Conservation (phyloP, 2,329 filamentous ascomycete species). For the Neonectria coccinea region DNA sequence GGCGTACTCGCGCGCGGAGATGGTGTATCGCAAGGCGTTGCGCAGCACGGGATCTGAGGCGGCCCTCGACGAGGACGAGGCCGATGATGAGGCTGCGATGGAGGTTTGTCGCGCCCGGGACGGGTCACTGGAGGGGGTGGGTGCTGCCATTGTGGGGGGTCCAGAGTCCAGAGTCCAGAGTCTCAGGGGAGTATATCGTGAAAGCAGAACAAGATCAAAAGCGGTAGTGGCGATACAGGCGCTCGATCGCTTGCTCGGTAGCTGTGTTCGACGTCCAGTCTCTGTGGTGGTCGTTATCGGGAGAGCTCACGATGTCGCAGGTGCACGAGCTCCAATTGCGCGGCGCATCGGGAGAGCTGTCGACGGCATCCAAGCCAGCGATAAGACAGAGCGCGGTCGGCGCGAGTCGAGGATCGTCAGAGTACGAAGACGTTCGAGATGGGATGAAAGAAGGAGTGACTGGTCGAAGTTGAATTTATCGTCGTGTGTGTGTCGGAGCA, state of each 20-base stretch:
- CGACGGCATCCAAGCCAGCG: constrained; percentile 41
- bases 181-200: background rate
- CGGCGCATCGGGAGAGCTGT: constrained; percentile 41
- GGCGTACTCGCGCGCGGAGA: constrained; percentile 86
- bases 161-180: constrained; percentile 10
- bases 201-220: background rate
- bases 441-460: background rate
- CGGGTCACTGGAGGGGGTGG: constrained; percentile 38
- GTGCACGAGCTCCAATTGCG: constrained; percentile 41
- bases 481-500: background rate
- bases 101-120: constrained; percentile 33
- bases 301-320: constrained; percentile 34
- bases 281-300: background rate
- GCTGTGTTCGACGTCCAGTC: constrained; percentile 14
- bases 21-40: constrained; percentile 88
- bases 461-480: background rate
- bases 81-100: constrained; percentile 21
- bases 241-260: background rate
- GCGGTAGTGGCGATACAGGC: constrained; percentile 1
- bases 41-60: constrained; percentile 77
- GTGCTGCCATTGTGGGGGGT: constrained; percentile 36
- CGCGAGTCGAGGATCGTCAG: background rate
- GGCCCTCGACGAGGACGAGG: constrained; percentile 36
- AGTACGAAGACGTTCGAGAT: background rate
- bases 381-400: constrained; percentile 8